Evolutionary conservation across 2,329 filamentous ascomycete species (phyloP).

Genomic region (Drechslerella stenobrocha): DNA sequence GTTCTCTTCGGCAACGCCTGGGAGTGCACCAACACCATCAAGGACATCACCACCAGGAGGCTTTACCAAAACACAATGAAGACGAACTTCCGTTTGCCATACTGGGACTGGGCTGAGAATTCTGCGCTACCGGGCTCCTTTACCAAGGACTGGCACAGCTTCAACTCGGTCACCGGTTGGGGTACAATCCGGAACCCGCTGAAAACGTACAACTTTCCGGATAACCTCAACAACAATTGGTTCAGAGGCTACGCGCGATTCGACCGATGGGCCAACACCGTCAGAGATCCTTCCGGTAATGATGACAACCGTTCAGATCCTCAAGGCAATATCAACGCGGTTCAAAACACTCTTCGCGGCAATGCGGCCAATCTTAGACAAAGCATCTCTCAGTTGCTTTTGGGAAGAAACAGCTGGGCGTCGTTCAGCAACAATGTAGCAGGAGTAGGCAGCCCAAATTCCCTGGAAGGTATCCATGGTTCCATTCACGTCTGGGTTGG

Average conservation of each 20-base stretch:
- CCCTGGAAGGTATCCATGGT: conserved; percentile 68
- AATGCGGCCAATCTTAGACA: conserved; percentile 13
- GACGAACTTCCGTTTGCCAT: conserved; percentile 17
- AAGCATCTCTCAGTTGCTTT: conserved; percentile 2
- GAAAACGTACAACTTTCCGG: no score
- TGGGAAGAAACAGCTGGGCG: conserved; percentile 1
- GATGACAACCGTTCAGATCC: no score
- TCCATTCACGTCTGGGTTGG: conserved; percentile 60
- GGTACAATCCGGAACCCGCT: no score
- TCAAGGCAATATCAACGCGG: no score
- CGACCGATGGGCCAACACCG: no score
- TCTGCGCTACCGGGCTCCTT: conserved; percentile 10
- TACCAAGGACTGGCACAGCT: not conserved
- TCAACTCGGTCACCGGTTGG: no score
- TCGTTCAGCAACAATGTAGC: conserved; percentile 27
- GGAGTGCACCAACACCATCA: conserved; percentile 1
- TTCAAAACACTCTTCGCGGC: not conserved
- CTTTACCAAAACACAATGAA: not conserved
- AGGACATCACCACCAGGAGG: not conserved
- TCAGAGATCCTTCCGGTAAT: no score
- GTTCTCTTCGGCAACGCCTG: conserved; percentile 20
- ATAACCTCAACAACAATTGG: no score
- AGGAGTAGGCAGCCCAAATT: conserved; percentile 58
- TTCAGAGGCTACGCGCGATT: no score
- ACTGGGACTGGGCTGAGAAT: conserved; percentile 42